Base-by-base conservation (phyloP, 208 protist species). In the Wallacemonas sp. region DNA sequence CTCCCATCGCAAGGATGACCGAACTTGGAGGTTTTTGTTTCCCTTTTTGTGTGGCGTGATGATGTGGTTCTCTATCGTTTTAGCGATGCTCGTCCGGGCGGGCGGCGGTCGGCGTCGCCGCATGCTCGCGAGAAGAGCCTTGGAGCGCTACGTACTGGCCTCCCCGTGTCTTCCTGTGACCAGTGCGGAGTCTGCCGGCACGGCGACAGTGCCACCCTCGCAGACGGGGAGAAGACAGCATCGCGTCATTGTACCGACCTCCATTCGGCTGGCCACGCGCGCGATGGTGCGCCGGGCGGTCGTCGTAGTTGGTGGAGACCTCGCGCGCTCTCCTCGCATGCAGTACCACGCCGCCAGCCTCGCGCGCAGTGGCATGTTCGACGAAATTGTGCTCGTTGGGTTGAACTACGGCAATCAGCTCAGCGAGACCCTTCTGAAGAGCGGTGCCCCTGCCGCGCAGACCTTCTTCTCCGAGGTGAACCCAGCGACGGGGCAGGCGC, bases 221-320 rank as follows among this genome's bases (percentile, higher is more conserved):
- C 26, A 8, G 20, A 7, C 50, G 69, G 12, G 16, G 29, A 28
- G 31, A 61, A 28, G 41, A 23, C 36, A 31, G 16, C 57, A 62
- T 26, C 2, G 29, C 36, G 29, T 84, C 12, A 65, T 57, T 18
- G 59, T 85, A 5, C 75, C 79, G 1, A 67, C 76, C 0, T 57
- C 79, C 3, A 65, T 81, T 41, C 74, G 79, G 25, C 67, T 85
- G 32, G 65, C 79, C n/a, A 85, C 79, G 5, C 57, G 59, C 26
- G 33, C 61, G 45, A 57, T 95, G 7, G 57, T 84, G 61, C 83
- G 81, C 10, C 79, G 85, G 10, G 89, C 84, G 16, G 84, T 93
- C 14, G 90, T 97, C 2, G 66, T 95, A 8, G 94, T 98, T 22
- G 89, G 91, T 33, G 94, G 94, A 12, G 92, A 98, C 50, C 89